Evolutionary conservation across 78 protist species (phyloP), one percentile per base, ranked within the genome.

Genomic region (Thecamonas trahens): DNA sequence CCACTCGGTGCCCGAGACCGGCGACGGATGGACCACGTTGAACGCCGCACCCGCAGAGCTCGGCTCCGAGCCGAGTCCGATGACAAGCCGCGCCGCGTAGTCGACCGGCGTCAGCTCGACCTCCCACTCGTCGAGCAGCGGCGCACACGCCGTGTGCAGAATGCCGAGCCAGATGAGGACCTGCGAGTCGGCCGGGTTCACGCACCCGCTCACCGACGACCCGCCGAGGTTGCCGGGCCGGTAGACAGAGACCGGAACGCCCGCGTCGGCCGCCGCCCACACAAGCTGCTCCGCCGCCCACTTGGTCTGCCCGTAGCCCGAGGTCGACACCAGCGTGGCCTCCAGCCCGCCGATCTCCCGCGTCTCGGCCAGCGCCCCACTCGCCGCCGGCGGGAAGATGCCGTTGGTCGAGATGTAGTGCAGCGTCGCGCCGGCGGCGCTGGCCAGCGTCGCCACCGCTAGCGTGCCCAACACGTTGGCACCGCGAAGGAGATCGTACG

Each of bases 251-350:
- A 35, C 57, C 3, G 70, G 70, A 29, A 74, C 15, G 38, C 70
- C 70, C 14, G 44, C 34, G 26, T 58, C 61, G 22, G 66, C 42
- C 32, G 54, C 57, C 24, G 15, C 32, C 55, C 15, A 47, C 35
- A 61, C 49, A 39, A 74, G 24, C 49, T 62, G 70, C 63, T 74
- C 72, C 0, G 63, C 62, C 35, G 62, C 70, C 70, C 72, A 66
- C 63, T 74, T 74, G 64, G 52, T 31, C 70, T 66, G 72, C 9
- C 52, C 35, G 62, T 73, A 65, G n/a, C n/a, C n/a, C n/a, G n/a
- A n/a, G n/a, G n/a, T n/a, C n/a, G n/a, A n/a, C n/a, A 5, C 69
- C 70, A 28, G 34, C 13, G 37, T 58, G 24, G 31, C 14, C 35
- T 0, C 32, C 61, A 9, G n/a, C 29, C 55, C 50, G 54, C 55